These are phyloP conservation scores for Kodamaea restingae DNA, from an alignment of 805 yeast species.

Conservation along the genomic window DNA sequence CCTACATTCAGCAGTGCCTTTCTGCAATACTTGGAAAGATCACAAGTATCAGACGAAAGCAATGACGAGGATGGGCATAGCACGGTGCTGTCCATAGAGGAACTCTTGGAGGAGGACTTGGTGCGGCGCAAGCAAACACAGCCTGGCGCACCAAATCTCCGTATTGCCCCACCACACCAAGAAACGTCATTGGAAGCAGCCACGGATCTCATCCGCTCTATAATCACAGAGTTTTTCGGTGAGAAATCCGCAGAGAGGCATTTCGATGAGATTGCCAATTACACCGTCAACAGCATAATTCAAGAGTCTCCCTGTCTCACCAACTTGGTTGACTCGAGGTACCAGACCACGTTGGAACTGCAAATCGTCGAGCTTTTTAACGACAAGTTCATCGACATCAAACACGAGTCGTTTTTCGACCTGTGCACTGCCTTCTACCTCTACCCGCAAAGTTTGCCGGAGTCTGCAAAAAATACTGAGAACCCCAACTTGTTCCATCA, in stretches of 20 bases:
- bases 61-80: conserved; percentile 3
- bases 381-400: conserved; percentile 17
- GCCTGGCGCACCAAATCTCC: conserved; percentile 3
- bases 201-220: conserved; percentile 3
- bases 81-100: conserved; percentile 2
- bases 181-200: conserved; percentile 3
- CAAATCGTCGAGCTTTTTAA: conserved; percentile 14
- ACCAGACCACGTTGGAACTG: conserved; percentile 10
- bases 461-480: conserved; percentile 4
- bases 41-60: not conserved
- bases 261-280: conserved; percentile 13
- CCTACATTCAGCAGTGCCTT: conserved; percentile 7
- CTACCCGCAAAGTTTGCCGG: conserved; percentile 2
- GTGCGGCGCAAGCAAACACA: conserved; percentile 1
- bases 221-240: conserved; percentile 5
- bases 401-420: conserved; percentile 16
- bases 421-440: conserved; percentile 4
- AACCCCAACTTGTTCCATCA: conserved; percentile 15
- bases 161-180: conserved; percentile 1
- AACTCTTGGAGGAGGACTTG: conserved; percentile 3
- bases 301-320: conserved; percentile 14
- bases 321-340: conserved; percentile 7
- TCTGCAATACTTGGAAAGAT: conserved; percentile 7
- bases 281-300: conserved; percentile 16
- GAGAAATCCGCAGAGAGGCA: conserved; percentile 4